These are phyloP conservation scores for Epicoccum sorghinum DNA, from an alignment of 2,329 filamentous ascomycete genomes.

Conservation along the genomic window DNA sequence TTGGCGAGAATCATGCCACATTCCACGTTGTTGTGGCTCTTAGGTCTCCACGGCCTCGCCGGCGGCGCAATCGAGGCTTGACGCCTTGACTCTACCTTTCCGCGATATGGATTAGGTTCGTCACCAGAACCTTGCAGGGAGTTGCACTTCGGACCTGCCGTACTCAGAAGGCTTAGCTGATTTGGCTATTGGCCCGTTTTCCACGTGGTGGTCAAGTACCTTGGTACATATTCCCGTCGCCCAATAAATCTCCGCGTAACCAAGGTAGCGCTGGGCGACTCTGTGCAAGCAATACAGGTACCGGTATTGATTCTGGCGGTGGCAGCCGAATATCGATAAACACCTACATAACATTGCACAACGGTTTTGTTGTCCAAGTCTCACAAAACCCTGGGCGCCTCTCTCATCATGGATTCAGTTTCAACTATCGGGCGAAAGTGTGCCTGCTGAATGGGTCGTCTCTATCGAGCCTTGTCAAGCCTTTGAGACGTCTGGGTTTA, in stretches of 20 bases:
- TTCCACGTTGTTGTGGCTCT: background rate
- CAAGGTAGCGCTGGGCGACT: background rate
- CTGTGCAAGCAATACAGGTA: background rate
- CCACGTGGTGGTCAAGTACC: background rate
- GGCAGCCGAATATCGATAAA: background rate
- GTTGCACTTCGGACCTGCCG: constrained; percentile 1
- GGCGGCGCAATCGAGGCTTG: background rate
- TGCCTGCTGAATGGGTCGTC: no score
- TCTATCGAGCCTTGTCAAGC: no score
- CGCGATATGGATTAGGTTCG: background rate
- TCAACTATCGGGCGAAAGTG: no score
- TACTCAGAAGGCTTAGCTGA: constrained; percentile 1
- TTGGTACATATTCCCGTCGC: background rate
- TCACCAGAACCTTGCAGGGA: background rate
- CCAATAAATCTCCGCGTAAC: background rate
- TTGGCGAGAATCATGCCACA: background rate
- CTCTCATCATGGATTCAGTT: no score
- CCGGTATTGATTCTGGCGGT: background rate
- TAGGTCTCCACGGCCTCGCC: background rate
- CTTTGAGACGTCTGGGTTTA: no score
- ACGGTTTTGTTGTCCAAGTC: no score
- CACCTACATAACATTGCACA: no score
- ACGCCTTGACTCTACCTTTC: constrained; percentile 2
- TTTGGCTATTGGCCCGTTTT: background rate
- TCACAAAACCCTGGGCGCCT: no score